phyloP scores from a whole-genome alignment of 1,284 basidiomycete species.

The Trametes polyzona region DNA sequence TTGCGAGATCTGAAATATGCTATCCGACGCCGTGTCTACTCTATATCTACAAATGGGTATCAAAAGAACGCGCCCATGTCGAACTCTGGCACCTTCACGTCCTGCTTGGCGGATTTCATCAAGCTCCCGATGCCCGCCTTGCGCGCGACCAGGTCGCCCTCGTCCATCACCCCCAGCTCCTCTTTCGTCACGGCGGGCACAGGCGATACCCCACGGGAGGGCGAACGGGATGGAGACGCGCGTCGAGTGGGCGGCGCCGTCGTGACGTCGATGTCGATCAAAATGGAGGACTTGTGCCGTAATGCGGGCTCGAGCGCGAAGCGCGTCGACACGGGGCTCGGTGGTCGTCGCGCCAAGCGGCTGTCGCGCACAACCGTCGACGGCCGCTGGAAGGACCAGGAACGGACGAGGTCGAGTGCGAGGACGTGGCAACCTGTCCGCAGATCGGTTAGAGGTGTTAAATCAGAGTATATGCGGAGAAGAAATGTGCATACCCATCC shows the following conservation, averaged over 20 bases:
- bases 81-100: conserved; percentile 85
- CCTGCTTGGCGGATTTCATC: conserved; percentile 87
- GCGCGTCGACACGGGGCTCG: conserved; percentile 47
- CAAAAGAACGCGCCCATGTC: conserved; percentile 77
- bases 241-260: conserved; percentile 62
- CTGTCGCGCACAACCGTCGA: conserved; percentile 42
- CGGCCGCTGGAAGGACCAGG: conserved; percentile 91
- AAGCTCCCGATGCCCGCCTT: conserved; percentile 81
- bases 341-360: conserved; percentile 34
- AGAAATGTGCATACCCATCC: conserved; percentile 74
- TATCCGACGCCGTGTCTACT: too few relatives aligned
- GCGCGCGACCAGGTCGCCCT: conserved; percentile 60
- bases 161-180: conserved; percentile 49
- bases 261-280: conserved; percentile 87
- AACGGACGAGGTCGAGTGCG: conserved; percentile 83
- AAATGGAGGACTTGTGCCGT: conserved; percentile 69
- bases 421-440: conserved; percentile 94
- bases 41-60: conserved; percentile 8
- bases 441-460: too few relatives aligned
- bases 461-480: too few relatives aligned
- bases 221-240: conserved; percentile 48
- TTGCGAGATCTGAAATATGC: too few relatives aligned
- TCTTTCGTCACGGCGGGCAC: conserved; percentile 21
- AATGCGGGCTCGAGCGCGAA: conserved; percentile 58
- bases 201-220: conserved; percentile 16